Percentiles rank a stretch among this genome's conserved stretches.
These are phyloP conservation scores for Apophysomyces sp. DNA, from an alignment of 371 early-diverging fungal genomes.

Conservation along the genomic window DNA sequence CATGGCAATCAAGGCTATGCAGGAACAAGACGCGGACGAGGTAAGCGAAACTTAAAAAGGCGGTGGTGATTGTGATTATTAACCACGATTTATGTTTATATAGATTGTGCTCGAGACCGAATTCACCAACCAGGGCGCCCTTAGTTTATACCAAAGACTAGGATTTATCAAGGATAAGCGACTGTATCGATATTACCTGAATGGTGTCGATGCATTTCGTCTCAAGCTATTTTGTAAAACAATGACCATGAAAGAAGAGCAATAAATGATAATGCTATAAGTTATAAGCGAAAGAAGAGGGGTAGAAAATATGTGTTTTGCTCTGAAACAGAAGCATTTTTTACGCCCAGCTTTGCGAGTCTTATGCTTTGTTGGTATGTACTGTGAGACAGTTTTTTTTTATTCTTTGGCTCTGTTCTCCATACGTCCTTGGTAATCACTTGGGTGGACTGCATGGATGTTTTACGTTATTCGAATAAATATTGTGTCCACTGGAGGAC, in stretches of 20 bases:
- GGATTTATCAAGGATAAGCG: slow-evolving; percentile 95
- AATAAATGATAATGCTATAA: not conserved
- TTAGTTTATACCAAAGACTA: slow-evolving; percentile 85
- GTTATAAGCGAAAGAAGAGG: not conserved
- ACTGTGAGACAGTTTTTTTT: too few species aligned
- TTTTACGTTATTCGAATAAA: too few species aligned
- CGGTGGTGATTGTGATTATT: not conserved
- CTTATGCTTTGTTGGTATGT: too few species aligned
- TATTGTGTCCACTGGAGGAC: too few species aligned
- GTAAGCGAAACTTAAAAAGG: slow-evolving; percentile 32
- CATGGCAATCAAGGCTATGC: slow-evolving; percentile 76
- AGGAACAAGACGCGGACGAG: slow-evolving; percentile 80
- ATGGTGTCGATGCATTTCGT: slow-evolving; percentile 92
- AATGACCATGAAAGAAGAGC: slow-evolving; percentile 26
- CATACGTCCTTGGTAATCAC: too few species aligned
- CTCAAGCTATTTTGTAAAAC: slow-evolving; percentile 73
- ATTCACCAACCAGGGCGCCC: slow-evolving; percentile 82
- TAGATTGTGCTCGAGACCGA: slow-evolving; percentile 93
- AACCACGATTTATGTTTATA: not conserved
- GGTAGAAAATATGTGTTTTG: too few species aligned
- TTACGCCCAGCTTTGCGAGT: too few species aligned
- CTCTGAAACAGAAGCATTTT: too few species aligned
- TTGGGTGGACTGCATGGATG: too few species aligned
- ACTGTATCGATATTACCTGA: slow-evolving; percentile 88
- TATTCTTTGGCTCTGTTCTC: too few species aligned